These are phyloP conservation scores for Cylindrotheca fusiformis DNA, from an alignment of 108 stramenopile species.

Conservation along the genomic window DNA sequence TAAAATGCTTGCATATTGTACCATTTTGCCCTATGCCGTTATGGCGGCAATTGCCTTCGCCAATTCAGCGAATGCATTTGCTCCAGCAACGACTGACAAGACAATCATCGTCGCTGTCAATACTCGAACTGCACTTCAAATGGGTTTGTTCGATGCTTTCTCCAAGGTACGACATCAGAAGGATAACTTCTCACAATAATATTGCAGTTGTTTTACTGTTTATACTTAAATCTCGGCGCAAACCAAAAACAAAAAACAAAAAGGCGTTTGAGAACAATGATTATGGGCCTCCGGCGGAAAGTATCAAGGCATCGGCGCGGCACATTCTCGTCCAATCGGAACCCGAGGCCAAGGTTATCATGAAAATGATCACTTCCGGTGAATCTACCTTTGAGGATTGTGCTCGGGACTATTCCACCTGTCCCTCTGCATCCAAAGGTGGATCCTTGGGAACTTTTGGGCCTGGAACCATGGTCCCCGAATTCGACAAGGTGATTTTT, in stretches of 20 bases:
- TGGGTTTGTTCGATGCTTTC: constrained; percentile 64
- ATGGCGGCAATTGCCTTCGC: too few species aligned
- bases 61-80: too few species aligned
- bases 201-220: too few species aligned
- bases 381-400: constrained; percentile 41
- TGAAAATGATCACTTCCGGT: constrained; percentile 42
- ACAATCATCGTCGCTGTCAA: background rate
- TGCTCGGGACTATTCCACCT: constrained; percentile 63
- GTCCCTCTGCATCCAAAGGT: constrained; percentile 57
- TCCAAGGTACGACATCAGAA: too few species aligned
- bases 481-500: constrained; percentile 81
- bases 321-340: constrained; percentile 68
- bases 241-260: too few species aligned
- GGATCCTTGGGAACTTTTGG: constrained; percentile 68
- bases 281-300: constrained; percentile 69
- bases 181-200: too few species aligned
- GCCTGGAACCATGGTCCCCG: constrained; percentile 80
- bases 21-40: too few species aligned
- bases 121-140: constrained; percentile 18
- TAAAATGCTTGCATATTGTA: constrained; percentile 1
- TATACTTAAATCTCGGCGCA: too few species aligned
- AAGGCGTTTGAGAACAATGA: constrained; percentile 62
- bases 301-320: constrained; percentile 71
- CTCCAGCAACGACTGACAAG: too few species aligned
- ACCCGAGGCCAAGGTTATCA: constrained; percentile 50